phyloP scores from a whole-genome alignment of 2,329 filamentous ascomycete species.

The Ceratocystis destructans region DNA sequence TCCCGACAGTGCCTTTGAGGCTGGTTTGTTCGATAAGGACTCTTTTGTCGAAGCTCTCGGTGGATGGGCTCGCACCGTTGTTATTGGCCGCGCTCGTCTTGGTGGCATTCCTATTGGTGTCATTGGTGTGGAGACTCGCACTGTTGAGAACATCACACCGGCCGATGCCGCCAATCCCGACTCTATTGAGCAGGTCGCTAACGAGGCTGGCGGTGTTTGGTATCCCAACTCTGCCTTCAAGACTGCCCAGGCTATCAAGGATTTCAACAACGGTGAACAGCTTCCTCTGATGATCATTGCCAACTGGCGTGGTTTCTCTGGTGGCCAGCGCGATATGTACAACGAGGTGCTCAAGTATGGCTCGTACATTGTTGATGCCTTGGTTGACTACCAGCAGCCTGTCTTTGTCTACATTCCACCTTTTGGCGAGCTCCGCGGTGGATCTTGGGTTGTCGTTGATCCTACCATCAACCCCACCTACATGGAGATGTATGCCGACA shows the following conservation, averaged over 20 bases:
- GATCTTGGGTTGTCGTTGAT: constrained; percentile 98
- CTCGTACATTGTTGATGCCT: constrained; percentile 95
- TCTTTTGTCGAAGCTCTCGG: constrained; percentile 95
- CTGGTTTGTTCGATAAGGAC: constrained; percentile 88
- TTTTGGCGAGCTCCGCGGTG: constrained; percentile 90
- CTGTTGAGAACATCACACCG: constrained; percentile 91
- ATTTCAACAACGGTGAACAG: constrained; percentile 99
- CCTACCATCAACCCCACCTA: constrained; percentile 91
- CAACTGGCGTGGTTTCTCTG: constrained; percentile 99
- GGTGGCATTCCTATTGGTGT: constrained; percentile 98
- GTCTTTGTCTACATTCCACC: constrained; percentile 99
- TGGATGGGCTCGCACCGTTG: constrained; percentile 93
- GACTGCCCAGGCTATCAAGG: constrained; percentile 94
- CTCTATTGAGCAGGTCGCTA: constrained; percentile 87
- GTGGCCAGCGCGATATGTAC: constrained; percentile 99
- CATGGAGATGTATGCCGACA: constrained; percentile 99
- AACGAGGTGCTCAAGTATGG: constrained; percentile 99
- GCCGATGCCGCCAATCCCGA: constrained; percentile 97
- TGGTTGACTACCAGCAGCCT: constrained; percentile 97
- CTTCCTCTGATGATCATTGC: constrained; percentile 96
- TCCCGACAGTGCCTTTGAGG: constrained; percentile 56
- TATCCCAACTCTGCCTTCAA: constrained; percentile 99
- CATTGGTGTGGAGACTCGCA: constrained; percentile 89
- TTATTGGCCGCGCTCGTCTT: constrained; percentile 88
- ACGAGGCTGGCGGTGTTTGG: constrained; percentile 97